Base-by-base conservation (phyloP, 257 asterid species). In the Nicotiana undulata region DNA sequence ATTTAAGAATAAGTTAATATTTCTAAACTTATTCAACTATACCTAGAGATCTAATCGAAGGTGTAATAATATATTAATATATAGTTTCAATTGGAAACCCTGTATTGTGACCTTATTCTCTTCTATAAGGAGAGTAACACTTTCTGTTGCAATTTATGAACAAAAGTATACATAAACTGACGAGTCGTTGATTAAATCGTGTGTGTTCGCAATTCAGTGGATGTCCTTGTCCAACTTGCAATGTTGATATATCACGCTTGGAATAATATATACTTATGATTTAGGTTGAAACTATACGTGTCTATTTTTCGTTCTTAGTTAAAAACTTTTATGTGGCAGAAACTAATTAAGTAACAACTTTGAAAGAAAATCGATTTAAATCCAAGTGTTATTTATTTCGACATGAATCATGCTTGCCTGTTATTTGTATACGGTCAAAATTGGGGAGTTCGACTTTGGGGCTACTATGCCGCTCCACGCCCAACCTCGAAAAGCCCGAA, bases 201-300 rank as follows among this genome's bases (percentile, higher is more conserved):
- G 12, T 40, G 44, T 20, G 53, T 68, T 40, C 56, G 32, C 32
- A n/a, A 68, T 46, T 40, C 56, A 70, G 58, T 70, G 77, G 58
- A 51, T 70, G 77, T 70, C 77, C 18, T 70, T 44, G 59, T 70
- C 77, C 77, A 70, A 70, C 59, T 70, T 44, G 58, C 20, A 22
- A 70, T 70, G n/a, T 20, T 40, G 58, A 70, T 44, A 51, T 13
- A 70, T 44, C 76, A 67, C 2, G 37, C 76, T 34, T n/a, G 76
- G 31, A 67, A 44, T 44, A 20, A 70, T 44, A 70, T 34, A 18
- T 67, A 17, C 53, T 34, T 67, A n/a, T 67, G 31, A 37, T 34
- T 67, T 37, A 40, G 13, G 20, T 70, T 44, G 58, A 6, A 22
- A 11, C 22, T 37, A 6, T 70, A 70, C 58, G 58, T 44, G 77